These are phyloP conservation scores for Trichoderma brevicompactum DNA, from an alignment of 2,329 filamentous ascomycete genomes.

Conservation along the genomic window DNA sequence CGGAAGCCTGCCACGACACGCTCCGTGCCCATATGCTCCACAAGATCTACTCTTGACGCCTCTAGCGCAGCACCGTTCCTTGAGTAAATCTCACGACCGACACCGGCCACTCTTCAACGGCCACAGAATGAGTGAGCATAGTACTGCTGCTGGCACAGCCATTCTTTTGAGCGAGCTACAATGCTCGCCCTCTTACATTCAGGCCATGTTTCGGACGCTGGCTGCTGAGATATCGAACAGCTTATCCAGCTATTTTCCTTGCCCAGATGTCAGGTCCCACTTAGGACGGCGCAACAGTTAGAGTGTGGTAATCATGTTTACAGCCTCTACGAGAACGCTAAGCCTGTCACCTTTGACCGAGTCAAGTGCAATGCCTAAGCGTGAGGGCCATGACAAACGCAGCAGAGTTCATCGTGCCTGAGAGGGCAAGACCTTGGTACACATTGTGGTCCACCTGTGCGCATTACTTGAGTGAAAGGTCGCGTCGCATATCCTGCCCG, in stretches of 20 bases:
- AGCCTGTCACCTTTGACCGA: slow-evolving; percentile 2
- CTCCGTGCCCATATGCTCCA: slow-evolving; percentile 15
- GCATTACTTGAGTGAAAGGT: neutral
- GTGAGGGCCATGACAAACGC: too few species aligned
- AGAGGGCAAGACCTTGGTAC: neutral
- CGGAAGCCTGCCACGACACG: slow-evolving; percentile 21
- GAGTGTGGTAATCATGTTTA: neutral
- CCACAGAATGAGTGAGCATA: neutral
- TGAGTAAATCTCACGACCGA: neutral
- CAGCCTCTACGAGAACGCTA: neutral
- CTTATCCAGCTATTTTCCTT: neutral
- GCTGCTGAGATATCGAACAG: neutral
- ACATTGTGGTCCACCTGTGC: neutral
- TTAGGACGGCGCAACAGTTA: neutral
- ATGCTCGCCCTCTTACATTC: neutral
- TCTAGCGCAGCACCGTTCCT: slow-evolving; percentile 15
- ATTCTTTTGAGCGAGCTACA: neutral
- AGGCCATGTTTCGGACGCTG: neutral
- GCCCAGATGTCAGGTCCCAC: slow-evolving; percentile 7
- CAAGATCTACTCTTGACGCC: slow-evolving; percentile 12
- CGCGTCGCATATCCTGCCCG: slow-evolving; percentile 8
- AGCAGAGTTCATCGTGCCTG: too few species aligned
- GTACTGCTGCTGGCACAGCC: neutral
- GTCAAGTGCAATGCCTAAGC: too few species aligned
- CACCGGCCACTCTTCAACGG: neutral